Percentiles rank a stretch among this genome's conserved stretches.
phyloP scores from a whole-genome alignment of 805 yeast genomes.

The Myxozyma neotropica region DNA sequence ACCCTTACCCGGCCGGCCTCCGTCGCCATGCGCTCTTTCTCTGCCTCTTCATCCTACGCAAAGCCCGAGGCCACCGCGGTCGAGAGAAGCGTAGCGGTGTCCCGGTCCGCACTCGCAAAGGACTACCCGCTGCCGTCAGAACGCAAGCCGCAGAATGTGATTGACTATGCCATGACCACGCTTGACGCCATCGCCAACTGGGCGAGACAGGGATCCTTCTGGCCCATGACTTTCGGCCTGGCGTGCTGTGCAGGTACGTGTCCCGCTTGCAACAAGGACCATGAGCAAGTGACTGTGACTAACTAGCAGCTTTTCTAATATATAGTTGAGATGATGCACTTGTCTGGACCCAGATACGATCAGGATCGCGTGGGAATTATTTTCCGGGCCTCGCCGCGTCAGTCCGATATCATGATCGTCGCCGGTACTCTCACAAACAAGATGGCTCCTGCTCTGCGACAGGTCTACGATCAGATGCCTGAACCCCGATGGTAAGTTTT shows the following conservation, averaged over 20 bases:
- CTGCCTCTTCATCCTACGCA: background rate
- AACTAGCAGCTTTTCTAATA: background rate
- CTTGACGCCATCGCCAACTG: constrained; percentile 82
- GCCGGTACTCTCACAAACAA: constrained; percentile 90
- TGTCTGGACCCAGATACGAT: constrained; percentile 86
- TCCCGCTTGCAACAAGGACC: background rate
- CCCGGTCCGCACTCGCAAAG: constrained; percentile 52
- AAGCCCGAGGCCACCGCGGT: background rate
- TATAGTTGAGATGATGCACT: constrained; percentile 87
- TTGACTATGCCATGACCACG: constrained; percentile 81
- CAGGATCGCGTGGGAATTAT: constrained; percentile 90
- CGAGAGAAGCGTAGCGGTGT: background rate
- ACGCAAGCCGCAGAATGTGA: constrained; percentile 58
- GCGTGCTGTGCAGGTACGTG: constrained; percentile 74
- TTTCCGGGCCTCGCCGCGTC: constrained; percentile 93
- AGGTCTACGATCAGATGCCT: constrained; percentile 92
- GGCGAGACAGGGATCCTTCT: constrained; percentile 89
- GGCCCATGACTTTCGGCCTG: constrained; percentile 91
- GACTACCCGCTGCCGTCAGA: constrained; percentile 72
- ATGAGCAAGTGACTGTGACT: background rate
- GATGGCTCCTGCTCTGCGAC: constrained; percentile 93
- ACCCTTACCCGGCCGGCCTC: constrained; percentile 5
- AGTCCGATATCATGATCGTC: constrained; percentile 87
- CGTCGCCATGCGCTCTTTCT: constrained; percentile 4
- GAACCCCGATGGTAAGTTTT: constrained; percentile 68